These are phyloP conservation scores for Barbatosphaeria neglecta DNA, from an alignment of 495 filamentous ascomycete species.

Conservation along the genomic window DNA sequence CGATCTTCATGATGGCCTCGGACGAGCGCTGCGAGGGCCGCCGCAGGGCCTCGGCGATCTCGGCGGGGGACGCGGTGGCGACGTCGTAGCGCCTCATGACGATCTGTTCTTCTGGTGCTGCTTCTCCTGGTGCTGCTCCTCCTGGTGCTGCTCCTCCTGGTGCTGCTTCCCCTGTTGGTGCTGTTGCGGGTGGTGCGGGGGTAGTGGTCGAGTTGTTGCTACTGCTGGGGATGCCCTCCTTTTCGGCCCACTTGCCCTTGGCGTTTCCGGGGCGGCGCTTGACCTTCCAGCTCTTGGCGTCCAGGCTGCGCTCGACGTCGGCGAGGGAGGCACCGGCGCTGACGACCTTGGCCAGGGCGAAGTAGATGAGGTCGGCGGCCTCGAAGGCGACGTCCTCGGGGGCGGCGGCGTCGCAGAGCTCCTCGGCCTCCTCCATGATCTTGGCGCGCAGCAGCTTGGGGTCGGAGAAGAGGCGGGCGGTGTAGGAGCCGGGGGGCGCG, in stretches of 20 bases:
- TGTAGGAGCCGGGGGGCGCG: constrained; percentile 85
- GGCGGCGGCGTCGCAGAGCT: constrained; percentile 74
- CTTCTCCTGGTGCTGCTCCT: constrained; percentile 2
- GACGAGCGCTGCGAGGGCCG: constrained; percentile 87
- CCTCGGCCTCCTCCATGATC: constrained; percentile 96
- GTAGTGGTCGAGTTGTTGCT: constrained; percentile 27
- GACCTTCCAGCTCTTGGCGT: constrained; percentile 88
- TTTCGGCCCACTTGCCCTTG: constrained; percentile 78
- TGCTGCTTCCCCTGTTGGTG: no score
- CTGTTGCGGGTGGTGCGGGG: no score
- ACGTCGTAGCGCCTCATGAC: constrained; percentile 71
- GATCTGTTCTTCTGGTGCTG: constrained; percentile 43
- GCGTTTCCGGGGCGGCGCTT: constrained; percentile 86
- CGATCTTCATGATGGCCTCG: constrained; percentile 79
- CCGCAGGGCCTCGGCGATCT: constrained; percentile 59
- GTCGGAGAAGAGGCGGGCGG: constrained; percentile 81
- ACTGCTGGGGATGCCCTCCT: constrained; percentile 53
- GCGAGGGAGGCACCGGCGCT: constrained; percentile 70
- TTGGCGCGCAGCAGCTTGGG: constrained; percentile 82
- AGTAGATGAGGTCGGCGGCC: constrained; percentile 91
- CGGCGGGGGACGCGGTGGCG: constrained; percentile 42
- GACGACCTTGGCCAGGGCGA: constrained; percentile 80
- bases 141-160: constrained; percentile 19
- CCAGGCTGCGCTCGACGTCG: constrained; percentile 83
- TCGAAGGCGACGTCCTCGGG: constrained; percentile 84